A percentile compares a stretch with the other conserved stretches of the same genome.
phyloP scores from a whole-genome alignment of 805 yeast genomes.

The Sugiyamaella boreocaroliniensis region DNA sequence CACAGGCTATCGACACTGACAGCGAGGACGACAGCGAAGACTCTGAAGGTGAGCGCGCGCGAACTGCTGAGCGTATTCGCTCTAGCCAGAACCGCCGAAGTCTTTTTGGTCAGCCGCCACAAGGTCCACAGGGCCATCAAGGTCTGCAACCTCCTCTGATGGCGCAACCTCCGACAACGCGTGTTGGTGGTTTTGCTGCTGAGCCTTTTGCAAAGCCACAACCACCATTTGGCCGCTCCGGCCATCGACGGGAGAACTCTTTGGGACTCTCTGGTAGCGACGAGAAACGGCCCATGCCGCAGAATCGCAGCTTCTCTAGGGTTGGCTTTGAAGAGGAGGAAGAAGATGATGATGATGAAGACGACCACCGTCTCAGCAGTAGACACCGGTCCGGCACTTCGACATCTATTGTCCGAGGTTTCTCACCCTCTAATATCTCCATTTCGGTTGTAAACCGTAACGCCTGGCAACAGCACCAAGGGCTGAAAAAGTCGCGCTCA shows the following conservation, averaged over 20 bases:
- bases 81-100: neutral
- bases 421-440: constrained; percentile 33
- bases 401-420: constrained; percentile 33
- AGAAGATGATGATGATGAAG: constrained; percentile 5
- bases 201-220: neutral
- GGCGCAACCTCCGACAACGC: too few species aligned
- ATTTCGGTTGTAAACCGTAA: constrained; percentile 26
- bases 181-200: neutral
- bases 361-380: constrained; percentile 2
- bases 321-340: neutral
- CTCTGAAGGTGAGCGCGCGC: neutral
- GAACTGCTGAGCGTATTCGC: neutral
- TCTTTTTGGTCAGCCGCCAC: neutral
- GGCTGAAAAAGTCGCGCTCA: neutral
- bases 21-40: neutral
- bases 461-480: neutral
- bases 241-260: neutral
- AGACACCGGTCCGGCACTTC: constrained; percentile 27
- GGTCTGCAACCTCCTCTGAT: too few species aligned
- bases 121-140: neutral
- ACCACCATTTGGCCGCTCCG: neutral
- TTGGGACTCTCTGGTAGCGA: neutral
- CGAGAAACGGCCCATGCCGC: neutral
- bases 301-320: neutral
- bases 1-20: constrained; percentile 1